These are phyloP conservation scores for Penicillium italicum DNA, from an alignment of 2,329 filamentous ascomycete species.

Conservation along the genomic window DNA sequence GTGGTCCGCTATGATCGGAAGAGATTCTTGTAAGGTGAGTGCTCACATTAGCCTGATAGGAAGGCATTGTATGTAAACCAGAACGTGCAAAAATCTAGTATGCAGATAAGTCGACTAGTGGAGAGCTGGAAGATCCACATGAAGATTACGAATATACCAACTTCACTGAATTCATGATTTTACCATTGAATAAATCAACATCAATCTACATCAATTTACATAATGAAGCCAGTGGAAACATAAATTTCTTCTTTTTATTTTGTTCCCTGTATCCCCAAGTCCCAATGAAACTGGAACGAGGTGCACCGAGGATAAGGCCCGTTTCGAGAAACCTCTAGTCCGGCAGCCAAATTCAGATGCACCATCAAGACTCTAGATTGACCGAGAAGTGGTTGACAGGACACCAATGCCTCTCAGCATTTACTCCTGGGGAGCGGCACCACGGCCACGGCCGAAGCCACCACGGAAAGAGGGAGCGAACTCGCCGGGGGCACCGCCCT, in stretches of 20 bases:
- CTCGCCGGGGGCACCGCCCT: constrained; percentile 86
- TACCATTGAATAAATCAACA: background rate
- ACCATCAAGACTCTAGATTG: constrained; percentile 30
- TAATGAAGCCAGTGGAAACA: constrained; percentile 24
- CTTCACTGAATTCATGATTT: background rate
- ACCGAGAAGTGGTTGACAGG: constrained; percentile 31
- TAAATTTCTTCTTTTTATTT: constrained; percentile 26
- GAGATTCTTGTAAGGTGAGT: constrained; percentile 37
- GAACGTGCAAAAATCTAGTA: background rate
- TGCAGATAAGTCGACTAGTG: background rate
- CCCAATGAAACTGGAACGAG: constrained; percentile 18
- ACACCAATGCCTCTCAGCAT: constrained; percentile 31
- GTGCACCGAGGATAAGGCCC: constrained; percentile 22
- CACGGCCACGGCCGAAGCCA: constrained; percentile 85
- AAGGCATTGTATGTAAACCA: background rate
- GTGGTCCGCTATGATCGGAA: constrained; percentile 36
- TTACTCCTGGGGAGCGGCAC: constrained; percentile 65
- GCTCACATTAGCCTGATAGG: too few relatives aligned
- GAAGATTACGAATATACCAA: background rate
- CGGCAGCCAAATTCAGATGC: constrained; percentile 24
- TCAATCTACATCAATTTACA: constrained; percentile 28
- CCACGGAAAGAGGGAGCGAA: constrained; percentile 92
- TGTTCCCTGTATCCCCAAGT: constrained; percentile 25
- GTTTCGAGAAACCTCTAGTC: constrained; percentile 30
- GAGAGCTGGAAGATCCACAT: background rate